These are phyloP conservation scores for Yamadazyma blattariae DNA, from an alignment of 1,139 yeast species.

Conservation along the genomic window DNA sequence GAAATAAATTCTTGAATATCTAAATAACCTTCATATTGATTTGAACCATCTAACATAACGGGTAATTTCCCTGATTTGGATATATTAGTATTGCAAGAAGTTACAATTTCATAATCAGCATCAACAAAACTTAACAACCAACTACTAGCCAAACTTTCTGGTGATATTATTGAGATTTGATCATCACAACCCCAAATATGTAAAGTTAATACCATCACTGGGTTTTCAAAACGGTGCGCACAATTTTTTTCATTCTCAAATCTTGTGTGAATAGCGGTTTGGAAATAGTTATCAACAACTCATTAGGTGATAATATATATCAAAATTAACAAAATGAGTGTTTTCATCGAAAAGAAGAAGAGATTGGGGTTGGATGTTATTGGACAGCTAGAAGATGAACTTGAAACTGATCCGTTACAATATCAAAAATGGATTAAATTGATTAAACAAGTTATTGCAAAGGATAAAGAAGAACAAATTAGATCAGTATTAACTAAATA, in stretches of 20 bases:
- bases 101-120: constrained; percentile 30
- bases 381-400: constrained; percentile 58
- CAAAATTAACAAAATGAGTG: constrained; percentile 4
- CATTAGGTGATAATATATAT: too few species aligned
- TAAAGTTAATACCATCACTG: constrained; percentile 27
- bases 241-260: constrained; percentile 2
- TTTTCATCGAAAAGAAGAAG: constrained; percentile 22
- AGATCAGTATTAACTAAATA: constrained; percentile 59
- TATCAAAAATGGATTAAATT: constrained; percentile 56
- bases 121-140: constrained; percentile 26
- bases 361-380: constrained; percentile 45
- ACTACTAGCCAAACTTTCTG: constrained; percentile 36
- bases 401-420: constrained; percentile 57
- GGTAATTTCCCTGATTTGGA: constrained; percentile 59
- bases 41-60: constrained; percentile 30
- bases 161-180: constrained; percentile 35
- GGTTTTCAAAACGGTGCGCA: not conserved
- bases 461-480: constrained; percentile 64
- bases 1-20: constrained; percentile 35
- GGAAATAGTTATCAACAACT: too few species aligned
- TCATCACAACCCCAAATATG: constrained; percentile 57
- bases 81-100: constrained; percentile 59
- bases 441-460: constrained; percentile 50
- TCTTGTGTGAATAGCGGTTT: too few species aligned
- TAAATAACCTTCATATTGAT: constrained; percentile 44